Evolutionary conservation across 2,329 filamentous ascomycete genomes (phyloP).

Genomic region (Aspergillus brunneoviolaceus): DNA sequence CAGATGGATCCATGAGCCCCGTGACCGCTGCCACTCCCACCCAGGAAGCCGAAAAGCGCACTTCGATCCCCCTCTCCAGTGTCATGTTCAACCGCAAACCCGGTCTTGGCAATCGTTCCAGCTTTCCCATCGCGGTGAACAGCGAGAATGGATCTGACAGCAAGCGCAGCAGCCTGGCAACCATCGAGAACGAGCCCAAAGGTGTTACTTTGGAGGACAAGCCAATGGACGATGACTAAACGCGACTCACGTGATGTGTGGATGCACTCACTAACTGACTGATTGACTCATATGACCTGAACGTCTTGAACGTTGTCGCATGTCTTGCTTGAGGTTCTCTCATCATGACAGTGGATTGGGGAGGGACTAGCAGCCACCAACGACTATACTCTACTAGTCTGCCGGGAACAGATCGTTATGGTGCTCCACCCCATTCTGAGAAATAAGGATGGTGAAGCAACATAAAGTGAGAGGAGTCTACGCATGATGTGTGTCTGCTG

Average conservation of each 20-base stretch:
- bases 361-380: not conserved
- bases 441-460: not conserved
- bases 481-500: not conserved
- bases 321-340: not conserved
- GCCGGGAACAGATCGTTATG: not conserved
- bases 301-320: not conserved
- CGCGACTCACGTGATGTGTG: not conserved
- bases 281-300: constrained; percentile 1
- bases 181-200: constrained; percentile 38
- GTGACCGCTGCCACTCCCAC: constrained; percentile 29
- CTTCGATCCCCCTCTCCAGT: constrained; percentile 60
- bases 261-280: not conserved
- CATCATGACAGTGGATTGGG: not conserved
- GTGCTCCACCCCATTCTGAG: no score
- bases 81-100: constrained; percentile 51
- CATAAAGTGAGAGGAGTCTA: not conserved
- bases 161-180: constrained; percentile 36
- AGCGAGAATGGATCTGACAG: constrained; percentile 29
- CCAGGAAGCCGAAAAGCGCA: constrained; percentile 58
- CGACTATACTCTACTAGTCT: not conserved
- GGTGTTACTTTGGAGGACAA: constrained; percentile 70
- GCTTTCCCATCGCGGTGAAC: constrained; percentile 28
- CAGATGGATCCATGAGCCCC: constrained; percentile 37
- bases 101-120: constrained; percentile 47
- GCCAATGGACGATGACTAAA: constrained; percentile 66